Percentiles rank a stretch among this genome's conserved stretches.
Conservation (phyloP, 2,329 filamentous ascomycete species). For the Sporothrix sp. region DNA sequence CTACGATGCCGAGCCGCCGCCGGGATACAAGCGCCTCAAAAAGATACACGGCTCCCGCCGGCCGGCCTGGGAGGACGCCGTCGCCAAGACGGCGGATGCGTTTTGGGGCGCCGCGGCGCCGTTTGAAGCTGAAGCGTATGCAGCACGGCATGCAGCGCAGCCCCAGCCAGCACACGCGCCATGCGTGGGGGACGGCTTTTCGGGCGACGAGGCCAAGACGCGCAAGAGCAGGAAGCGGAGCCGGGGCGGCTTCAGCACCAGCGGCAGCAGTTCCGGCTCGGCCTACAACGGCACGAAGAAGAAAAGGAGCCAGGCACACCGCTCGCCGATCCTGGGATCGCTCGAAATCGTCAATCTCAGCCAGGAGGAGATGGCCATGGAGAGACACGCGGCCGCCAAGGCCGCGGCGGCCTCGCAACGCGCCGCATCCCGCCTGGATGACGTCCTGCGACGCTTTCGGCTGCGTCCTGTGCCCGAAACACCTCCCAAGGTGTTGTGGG, state of each 20-base stretch:
- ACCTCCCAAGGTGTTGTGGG: not conserved
- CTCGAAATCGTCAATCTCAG: conserved; percentile 12
- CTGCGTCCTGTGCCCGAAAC: not conserved
- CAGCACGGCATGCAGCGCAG: not conserved
- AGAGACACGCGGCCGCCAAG: not conserved
- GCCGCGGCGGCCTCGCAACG: not conserved
- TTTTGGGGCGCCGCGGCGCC: not conserved
- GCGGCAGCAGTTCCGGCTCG: not conserved
- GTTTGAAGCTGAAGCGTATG: not conserved
- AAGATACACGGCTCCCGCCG: not conserved
- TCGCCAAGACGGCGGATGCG: no score
- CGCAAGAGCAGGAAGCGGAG: not conserved
- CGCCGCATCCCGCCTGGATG: not conserved
- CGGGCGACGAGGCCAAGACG: conserved; percentile 13
- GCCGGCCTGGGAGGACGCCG: not conserved
- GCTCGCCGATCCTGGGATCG: conserved; percentile 9
- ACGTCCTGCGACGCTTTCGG: not conserved
- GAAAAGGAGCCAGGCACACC: not conserved
- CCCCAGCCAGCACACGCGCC: not conserved
- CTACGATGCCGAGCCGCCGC: conserved; percentile 11
- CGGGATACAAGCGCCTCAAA: conserved; percentile 17
- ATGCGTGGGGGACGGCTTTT: conserved; percentile 14
- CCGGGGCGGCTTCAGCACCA: not conserved
- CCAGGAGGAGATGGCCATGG: not conserved
- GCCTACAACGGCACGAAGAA: conserved; percentile 5